Evolutionary conservation across 148 eudicot genomes (phyloP), one percentile per base, ranked within the genome.

Genomic region (Silene uniflora): DNA sequence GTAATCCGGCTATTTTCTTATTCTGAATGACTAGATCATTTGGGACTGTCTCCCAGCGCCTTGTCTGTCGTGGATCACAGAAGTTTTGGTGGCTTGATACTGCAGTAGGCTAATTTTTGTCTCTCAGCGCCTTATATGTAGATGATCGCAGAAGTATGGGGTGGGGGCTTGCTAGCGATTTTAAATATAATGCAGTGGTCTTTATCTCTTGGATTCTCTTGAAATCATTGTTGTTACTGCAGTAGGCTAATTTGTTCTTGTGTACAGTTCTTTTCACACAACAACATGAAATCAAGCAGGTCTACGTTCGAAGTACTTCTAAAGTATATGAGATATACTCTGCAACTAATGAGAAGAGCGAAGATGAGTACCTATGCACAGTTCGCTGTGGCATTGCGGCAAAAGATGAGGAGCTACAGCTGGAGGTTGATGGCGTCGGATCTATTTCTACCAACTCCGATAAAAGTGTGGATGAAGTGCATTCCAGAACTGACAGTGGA

Each of bases 301-400:
- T 95, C 22, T 95, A 92, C 83, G 80, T 92, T 46, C 86, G 89
- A 76, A 95, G 97, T 79, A 89, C 92, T 60, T 96, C 97, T 62
- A 87, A 97, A 58, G 85, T 89, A 44, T 95, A 85, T 84, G 98
- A 95, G 84, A 83, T 95, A 23, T 95, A 95, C 83, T 89, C 75
- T 84, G 80, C 91, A 62, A 76, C 69, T 74, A 54, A 77, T 76
- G 62, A 49, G 14, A 78, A 76, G 74, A 79, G 85, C 76, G 80
- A 69, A 55, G 84, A 84, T 82, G 92, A 89, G 67, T 92, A 95
- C 74, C 89, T 95, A 16, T 92, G 93, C 80, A 92, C 98, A 62
- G 96, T 92, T 82, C 96, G 88, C 19, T 95, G 98, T 76, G 82
- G 96, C 61, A 59, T 84, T 83, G 96, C 88, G 78, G 84, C 81